Evolutionary conservation across 1,284 basidiomycete genomes (phyloP).

Genomic region (Fomitopsis schrenkii): DNA sequence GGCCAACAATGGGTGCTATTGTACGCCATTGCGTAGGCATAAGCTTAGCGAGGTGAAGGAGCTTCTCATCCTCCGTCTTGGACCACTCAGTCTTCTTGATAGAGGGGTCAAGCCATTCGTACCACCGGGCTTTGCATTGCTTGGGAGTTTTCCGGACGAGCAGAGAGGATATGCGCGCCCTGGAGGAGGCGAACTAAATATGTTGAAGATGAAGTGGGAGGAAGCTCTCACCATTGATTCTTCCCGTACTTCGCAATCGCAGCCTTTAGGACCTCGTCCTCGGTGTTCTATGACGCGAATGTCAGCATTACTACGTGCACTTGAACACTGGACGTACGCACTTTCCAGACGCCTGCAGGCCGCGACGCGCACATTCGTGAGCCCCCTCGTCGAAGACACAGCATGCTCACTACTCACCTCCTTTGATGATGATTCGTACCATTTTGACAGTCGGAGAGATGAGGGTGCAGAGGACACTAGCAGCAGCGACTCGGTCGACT

Average conservation of each 20-base stretch:
- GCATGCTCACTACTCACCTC: conserved; percentile 48
- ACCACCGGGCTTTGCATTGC: conserved; percentile 99
- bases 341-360: conserved; percentile 67
- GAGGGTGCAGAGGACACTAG: not conserved
- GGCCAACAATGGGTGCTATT: conserved; percentile 96
- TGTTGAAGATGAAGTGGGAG: not conserved
- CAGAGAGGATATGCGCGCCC: conserved; percentile 98
- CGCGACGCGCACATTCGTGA: not conserved
- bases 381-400: not conserved
- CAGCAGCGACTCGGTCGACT: not conserved
- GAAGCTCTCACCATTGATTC: conserved; percentile 79
- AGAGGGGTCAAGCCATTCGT: conserved; percentile 99
- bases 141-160: conserved; percentile 99
- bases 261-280: conserved; percentile 96
- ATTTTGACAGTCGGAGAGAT: conserved; percentile 31
- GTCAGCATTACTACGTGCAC: conserved; percentile 9
- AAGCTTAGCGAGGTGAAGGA: conserved; percentile 95
- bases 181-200: conserved; percentile 26
- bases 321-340: conserved; percentile 11
- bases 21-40: conserved; percentile 99
- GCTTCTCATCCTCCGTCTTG: conserved; percentile 98
- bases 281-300: conserved; percentile 65
- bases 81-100: conserved; percentile 99
- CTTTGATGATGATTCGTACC: conserved; percentile 94
- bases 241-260: conserved; percentile 98